A percentile compares a stretch with the other conserved stretches of the same genome.
These are phyloP conservation scores for Rhodotorula diobovata DNA, from an alignment of 768 basidiomycete species.

Conservation along the genomic window DNA sequence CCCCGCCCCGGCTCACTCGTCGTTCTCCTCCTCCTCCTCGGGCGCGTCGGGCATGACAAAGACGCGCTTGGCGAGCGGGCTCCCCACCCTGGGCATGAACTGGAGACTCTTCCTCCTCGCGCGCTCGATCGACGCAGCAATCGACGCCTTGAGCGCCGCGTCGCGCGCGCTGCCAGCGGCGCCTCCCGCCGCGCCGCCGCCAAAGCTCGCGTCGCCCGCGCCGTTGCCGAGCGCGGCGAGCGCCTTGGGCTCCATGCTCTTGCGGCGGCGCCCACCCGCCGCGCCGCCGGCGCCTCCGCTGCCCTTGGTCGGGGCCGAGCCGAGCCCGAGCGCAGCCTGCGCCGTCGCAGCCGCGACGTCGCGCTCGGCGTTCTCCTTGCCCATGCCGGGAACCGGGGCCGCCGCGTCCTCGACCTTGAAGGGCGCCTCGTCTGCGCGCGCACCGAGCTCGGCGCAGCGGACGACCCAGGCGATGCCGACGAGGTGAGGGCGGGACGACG, in stretches of 20 bases:
- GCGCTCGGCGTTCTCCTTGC: slow-evolving; percentile 16
- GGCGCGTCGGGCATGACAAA: slow-evolving; percentile 19
- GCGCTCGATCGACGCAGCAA: slow-evolving; percentile 37
- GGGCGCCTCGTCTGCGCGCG: slow-evolving; percentile 60
- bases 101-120: slow-evolving; percentile 29
- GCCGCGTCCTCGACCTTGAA: slow-evolving; percentile 27
- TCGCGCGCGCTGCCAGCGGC: too few relatives aligned
- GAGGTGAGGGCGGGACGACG: slow-evolving; percentile 53
- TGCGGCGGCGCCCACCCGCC: slow-evolving; percentile 4
- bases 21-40: slow-evolving; percentile 15
- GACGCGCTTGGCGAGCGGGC: slow-evolving; percentile 34
- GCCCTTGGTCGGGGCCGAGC: not conserved
- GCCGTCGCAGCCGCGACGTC: slow-evolving; percentile 7
- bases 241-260: slow-evolving; percentile 39
- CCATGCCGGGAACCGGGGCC: not conserved
- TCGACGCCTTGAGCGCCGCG: slow-evolving; percentile 28
- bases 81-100: slow-evolving; percentile 32
- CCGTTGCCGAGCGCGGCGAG: slow-evolving; percentile 26
- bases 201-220: not conserved
- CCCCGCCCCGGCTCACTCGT: not conserved
- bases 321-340: slow-evolving; percentile 2
- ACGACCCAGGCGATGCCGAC: slow-evolving; percentile 88
- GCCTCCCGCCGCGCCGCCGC: too few relatives aligned
- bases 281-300: not conserved
- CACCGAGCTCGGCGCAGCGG: slow-evolving; percentile 68